A percentile compares a stretch with the other conserved stretches of the same genome.
These are phyloP conservation scores for Dalbergia cultrata DNA, from an alignment of 306 rosid genomes.

Conservation along the genomic window DNA sequence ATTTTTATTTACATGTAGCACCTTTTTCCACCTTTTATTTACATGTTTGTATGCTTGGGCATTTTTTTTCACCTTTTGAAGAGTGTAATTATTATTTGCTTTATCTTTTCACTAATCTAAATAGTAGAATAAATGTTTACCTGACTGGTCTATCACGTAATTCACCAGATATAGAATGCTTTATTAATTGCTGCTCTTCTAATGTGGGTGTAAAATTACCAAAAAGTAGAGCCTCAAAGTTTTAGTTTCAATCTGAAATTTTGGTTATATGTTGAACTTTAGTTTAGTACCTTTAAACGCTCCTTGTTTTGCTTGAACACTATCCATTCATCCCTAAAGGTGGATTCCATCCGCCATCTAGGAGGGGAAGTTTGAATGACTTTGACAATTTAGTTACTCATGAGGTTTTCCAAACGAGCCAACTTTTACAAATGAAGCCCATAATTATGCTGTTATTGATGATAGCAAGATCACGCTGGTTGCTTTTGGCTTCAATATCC, in stretches of 20 bases:
- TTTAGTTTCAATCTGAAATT: constrained; percentile 36
- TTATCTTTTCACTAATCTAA: constrained; percentile 14
- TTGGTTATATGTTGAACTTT: constrained; percentile 24
- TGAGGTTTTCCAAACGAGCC: constrained; percentile 12
- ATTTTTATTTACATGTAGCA: constrained; percentile 26
- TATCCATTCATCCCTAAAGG: constrained; percentile 24
- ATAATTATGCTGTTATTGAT: constrained; percentile 12
- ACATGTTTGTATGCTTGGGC: background rate
- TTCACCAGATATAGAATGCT: background rate
- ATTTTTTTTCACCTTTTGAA: background rate
- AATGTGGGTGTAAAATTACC: constrained; percentile 19
- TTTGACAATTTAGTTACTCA: constrained; percentile 15
- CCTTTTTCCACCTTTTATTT: background rate
- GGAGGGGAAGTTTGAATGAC: constrained; percentile 23
- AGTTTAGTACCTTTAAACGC: background rate
- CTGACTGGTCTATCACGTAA: background rate
- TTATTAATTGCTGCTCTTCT: constrained; percentile 7
- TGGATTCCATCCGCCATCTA: constrained; percentile 3
- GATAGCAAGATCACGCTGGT: constrained; percentile 15
- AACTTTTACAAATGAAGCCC: constrained; percentile 33
- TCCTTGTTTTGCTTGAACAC: constrained; percentile 15
- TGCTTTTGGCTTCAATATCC: constrained; percentile 35
- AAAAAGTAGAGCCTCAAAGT: constrained; percentile 20
- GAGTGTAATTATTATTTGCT: background rate
- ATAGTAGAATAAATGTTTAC: background rate